These are phyloP conservation scores for Lasiodiplodia hormozganensis DNA, from an alignment of 2,329 filamentous ascomycete genomes.

Conservation along the genomic window DNA sequence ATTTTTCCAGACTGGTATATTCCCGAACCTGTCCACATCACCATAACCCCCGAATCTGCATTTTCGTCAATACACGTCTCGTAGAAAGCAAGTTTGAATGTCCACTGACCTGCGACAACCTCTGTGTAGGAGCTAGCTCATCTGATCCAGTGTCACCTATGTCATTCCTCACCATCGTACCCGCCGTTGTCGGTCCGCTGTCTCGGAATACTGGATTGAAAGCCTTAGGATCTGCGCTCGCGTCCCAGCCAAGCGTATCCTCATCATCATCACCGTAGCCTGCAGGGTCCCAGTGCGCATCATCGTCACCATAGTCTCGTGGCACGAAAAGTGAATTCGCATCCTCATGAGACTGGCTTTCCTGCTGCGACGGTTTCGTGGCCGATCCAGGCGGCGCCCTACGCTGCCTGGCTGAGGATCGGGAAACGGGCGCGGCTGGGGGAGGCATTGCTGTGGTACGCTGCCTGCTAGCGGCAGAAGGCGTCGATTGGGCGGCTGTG, in stretches of 20 bases:
- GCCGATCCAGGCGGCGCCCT: slow-evolving; percentile 38
- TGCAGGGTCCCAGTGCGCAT: slow-evolving; percentile 75
- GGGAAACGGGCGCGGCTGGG: slow-evolving; percentile 44
- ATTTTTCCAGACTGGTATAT: not conserved
- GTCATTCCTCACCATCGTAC: not conserved
- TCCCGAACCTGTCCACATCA: not conserved
- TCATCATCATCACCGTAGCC: slow-evolving; percentile 56
- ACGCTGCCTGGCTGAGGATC: slow-evolving; percentile 39
- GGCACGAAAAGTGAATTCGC: slow-evolving; percentile 76
- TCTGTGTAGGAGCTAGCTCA: slow-evolving; percentile 74
- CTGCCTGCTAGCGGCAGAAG: not conserved
- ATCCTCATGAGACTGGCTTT: slow-evolving; percentile 30
- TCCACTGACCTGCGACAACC: slow-evolving; percentile 68
- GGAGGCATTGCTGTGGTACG: slow-evolving; percentile 50
- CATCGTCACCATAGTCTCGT: slow-evolving; percentile 63
- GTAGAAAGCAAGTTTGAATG: not conserved
- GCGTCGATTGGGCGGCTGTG: not conserved
- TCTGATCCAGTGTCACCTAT: slow-evolving; percentile 32
- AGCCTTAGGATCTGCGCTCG: slow-evolving; percentile 61
- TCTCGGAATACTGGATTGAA: slow-evolving; percentile 55
- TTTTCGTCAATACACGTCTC: not conserved
- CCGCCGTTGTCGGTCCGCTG: slow-evolving; percentile 33
- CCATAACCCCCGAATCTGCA: slow-evolving; percentile 11
- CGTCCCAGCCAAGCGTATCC: slow-evolving; percentile 76
- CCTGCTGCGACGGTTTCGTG: slow-evolving; percentile 38